These are phyloP conservation scores for Crithidia acanthocephali DNA, from an alignment of 208 protist species.

Conservation along the genomic window DNA sequence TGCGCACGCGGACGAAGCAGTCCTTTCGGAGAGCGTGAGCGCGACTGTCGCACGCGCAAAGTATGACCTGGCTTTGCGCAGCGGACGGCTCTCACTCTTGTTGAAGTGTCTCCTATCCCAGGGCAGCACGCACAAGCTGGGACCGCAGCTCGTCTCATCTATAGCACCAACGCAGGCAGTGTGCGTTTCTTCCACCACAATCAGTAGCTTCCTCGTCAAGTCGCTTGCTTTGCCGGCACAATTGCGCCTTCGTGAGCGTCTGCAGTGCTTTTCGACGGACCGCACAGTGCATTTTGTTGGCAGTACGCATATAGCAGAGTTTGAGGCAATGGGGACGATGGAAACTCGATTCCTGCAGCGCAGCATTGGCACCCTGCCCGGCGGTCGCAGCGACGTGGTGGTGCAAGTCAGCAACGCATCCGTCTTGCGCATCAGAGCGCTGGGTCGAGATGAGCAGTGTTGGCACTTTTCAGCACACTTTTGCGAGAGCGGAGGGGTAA, in stretches of 20 bases:
- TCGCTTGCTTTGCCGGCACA: slow-evolving; percentile 19
- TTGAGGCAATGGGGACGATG: slow-evolving; percentile 36
- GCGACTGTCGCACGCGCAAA: slow-evolving; percentile 42
- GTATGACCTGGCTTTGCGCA: slow-evolving; percentile 63
- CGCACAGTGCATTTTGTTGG: slow-evolving; percentile 17
- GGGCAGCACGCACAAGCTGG: slow-evolving; percentile 7
- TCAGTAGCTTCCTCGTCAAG: slow-evolving; percentile 29
- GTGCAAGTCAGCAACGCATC: neutral
- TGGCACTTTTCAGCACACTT: slow-evolving; percentile 24
- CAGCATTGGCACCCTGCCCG: slow-evolving; percentile 10
- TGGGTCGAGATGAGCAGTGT: slow-evolving; percentile 28
- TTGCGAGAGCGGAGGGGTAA: neutral
- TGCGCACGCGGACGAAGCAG: slow-evolving; percentile 25
- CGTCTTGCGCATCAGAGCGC: slow-evolving; percentile 10
- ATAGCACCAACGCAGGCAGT: neutral
- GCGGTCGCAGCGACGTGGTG: slow-evolving; percentile 25
- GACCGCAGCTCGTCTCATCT: slow-evolving; percentile 6
- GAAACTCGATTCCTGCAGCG: slow-evolving; percentile 29
- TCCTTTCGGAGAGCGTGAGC: slow-evolving; percentile 26
- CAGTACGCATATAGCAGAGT: slow-evolving; percentile 20
- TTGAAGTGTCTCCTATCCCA: slow-evolving; percentile 29
- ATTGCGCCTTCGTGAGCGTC: slow-evolving; percentile 11
- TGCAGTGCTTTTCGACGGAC: slow-evolving; percentile 15
- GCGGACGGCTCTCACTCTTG: slow-evolving; percentile 56
- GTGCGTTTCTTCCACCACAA: slow-evolving; percentile 18